Evolutionary conservation across 169 alveolate species (phyloP).

Genomic region (Eimeria maxima): DNA sequence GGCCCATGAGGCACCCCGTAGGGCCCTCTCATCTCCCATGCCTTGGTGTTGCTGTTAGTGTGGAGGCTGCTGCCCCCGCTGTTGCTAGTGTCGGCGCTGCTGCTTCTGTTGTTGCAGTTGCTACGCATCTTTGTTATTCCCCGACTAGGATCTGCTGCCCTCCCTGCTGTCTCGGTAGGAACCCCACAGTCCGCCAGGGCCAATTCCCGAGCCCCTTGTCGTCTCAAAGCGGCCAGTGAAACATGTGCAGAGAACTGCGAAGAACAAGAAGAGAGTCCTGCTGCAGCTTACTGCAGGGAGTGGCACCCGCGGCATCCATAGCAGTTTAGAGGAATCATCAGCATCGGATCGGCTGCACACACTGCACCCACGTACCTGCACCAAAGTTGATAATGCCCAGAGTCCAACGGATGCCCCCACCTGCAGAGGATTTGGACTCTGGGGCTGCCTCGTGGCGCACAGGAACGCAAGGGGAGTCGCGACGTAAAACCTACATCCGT

Average conservation of each 20-base stretch:
- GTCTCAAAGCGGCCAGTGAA: slow-evolving; percentile 26
- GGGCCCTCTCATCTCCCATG: slow-evolving; percentile 52
- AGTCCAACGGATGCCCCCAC: slow-evolving; percentile 19
- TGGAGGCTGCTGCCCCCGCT: neutral
- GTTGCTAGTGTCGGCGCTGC: slow-evolving; percentile 2
- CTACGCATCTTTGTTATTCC: slow-evolving; percentile 3
- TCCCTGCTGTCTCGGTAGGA: neutral
- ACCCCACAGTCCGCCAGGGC: neutral
- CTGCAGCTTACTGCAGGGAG: slow-evolving; percentile 23
- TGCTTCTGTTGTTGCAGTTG: neutral
- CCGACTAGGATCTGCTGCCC: neutral
- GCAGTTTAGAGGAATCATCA: neutral
- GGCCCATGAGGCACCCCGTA: slow-evolving; percentile 90
- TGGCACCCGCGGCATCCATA: neutral
- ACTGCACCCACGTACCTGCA: slow-evolving; percentile 57
- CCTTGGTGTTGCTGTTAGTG: slow-evolving; percentile 12
- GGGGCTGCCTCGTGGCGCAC: neutral
- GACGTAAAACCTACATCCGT: slow-evolving; percentile 48
- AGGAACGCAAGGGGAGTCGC: slow-evolving; percentile 57
- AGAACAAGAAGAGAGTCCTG: neutral
- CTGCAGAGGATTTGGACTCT: neutral
- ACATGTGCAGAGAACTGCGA: slow-evolving; percentile 40
- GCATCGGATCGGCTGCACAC: neutral
- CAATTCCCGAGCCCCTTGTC: neutral
- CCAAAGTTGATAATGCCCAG: neutral